Conservation (phyloP, 768 basidiomycete species). For the Pholiota molesta region DNA sequence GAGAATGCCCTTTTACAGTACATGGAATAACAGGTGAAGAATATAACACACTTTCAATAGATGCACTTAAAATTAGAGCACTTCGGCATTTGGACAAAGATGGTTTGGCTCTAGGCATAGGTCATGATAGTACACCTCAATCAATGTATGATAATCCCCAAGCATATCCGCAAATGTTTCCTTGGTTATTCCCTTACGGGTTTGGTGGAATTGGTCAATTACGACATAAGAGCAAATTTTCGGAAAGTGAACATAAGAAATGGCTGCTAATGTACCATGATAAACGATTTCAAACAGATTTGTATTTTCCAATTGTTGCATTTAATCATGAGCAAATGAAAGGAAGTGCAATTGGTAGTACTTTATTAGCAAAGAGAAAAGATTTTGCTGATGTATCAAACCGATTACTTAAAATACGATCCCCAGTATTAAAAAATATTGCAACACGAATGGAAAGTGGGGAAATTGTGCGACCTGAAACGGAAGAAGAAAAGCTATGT, state of each 20-base stretch:
- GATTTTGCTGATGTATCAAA: not conserved
- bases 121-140: constrained; percentile 26
- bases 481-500: constrained; percentile 1
- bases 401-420: too few species aligned
- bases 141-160: constrained; percentile 37
- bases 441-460: too few species aligned
- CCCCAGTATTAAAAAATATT: too few species aligned
- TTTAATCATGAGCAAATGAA: constrained; percentile 45
- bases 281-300: constrained; percentile 38
- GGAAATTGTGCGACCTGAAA: not conserved
- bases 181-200: constrained; percentile 45
- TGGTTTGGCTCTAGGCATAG: constrained; percentile 30
- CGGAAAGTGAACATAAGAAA: constrained; percentile 27
- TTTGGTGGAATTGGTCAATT: constrained; percentile 28
- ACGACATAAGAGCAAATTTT: constrained; percentile 2
- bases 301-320: constrained; percentile 36
- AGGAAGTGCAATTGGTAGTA: constrained; percentile 24
- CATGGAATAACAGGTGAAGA: constrained; percentile 36
- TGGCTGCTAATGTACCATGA: constrained; percentile 40
- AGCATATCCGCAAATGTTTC: constrained; percentile 42
- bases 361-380: constrained; percentile 24
- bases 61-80: constrained; percentile 24
- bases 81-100: constrained; percentile 28
- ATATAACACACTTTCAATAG: constrained; percentile 20
- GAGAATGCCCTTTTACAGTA: constrained; percentile 38